Evolutionary conservation across 2,329 filamentous ascomycete genomes (phyloP).

Genomic region (Epichloe elymi): DNA sequence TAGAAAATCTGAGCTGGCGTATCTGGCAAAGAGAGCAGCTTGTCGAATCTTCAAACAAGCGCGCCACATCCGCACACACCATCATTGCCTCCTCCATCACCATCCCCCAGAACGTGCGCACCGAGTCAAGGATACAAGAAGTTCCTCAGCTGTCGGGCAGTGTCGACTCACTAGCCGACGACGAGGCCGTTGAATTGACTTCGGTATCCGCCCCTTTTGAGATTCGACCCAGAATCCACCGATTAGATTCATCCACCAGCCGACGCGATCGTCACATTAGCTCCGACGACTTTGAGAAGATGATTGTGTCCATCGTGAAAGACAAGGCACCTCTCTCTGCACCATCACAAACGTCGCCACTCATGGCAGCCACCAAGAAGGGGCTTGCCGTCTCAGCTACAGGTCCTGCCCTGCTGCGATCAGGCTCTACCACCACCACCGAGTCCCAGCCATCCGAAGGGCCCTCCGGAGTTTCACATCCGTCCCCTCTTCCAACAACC

Average conservation of each 20-base stretch:
- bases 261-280: conserved; percentile 82
- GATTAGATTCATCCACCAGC: conserved; percentile 60
- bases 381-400: conserved; percentile 18
- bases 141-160: conserved; percentile 65
- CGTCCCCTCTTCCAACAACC: conserved; percentile 14
- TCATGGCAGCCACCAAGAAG: conserved; percentile 30
- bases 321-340: conserved; percentile 52
- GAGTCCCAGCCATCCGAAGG: no score
- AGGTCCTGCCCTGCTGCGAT: conserved; percentile 22
- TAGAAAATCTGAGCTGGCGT: conserved; percentile 94
- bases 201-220: conserved; percentile 41
- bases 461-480: conserved; percentile 13
- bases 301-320: conserved; percentile 86
- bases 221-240: conserved; percentile 54
- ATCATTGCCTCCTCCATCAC: conserved; percentile 25
- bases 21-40: conserved; percentile 74
- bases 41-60: conserved; percentile 61
- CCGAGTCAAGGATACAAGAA: conserved; percentile 31
- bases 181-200: conserved; percentile 48
- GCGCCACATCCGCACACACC: conserved; percentile 23
- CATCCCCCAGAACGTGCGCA: conserved; percentile 35
- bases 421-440: conserved; percentile 19
- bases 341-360: conserved; percentile 16
- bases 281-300: conserved; percentile 84
- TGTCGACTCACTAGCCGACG: conserved; percentile 60